Conservation (phyloP, 2,329 filamentous ascomycete genomes). For the Stemphylium vesicarium region DNA sequence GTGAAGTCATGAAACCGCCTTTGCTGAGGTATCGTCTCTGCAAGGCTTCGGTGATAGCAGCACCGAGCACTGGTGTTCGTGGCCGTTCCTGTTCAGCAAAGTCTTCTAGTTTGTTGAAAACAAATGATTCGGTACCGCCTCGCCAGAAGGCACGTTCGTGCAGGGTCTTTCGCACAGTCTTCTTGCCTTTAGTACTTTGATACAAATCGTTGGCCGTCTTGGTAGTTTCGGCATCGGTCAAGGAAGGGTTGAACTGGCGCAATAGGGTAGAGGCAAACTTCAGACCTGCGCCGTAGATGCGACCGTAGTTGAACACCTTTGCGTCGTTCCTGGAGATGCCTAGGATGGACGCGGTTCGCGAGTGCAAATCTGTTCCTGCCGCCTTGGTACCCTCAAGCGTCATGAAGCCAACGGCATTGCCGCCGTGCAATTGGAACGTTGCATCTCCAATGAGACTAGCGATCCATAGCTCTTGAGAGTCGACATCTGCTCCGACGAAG, state of each 20-base stretch:
- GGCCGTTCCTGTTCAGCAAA: conserved; percentile 95
- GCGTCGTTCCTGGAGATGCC: conserved; percentile 95
- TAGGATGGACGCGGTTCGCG: conserved; percentile 87
- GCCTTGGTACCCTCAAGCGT: conserved; percentile 95
- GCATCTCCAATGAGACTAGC: conserved; percentile 93
- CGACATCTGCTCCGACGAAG: conserved; percentile 96
- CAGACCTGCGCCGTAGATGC: conserved; percentile 96
- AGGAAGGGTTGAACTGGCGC: conserved; percentile 86
- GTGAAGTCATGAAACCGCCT: conserved; percentile 90
- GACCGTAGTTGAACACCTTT: conserved; percentile 98
- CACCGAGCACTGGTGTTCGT: conserved; percentile 88
- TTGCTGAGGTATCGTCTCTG: conserved; percentile 87
- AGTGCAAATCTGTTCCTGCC: conserved; percentile 92
- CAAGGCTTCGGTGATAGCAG: conserved; percentile 93
- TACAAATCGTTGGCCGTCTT: conserved; percentile 82
- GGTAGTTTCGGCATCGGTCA: conserved; percentile 80
- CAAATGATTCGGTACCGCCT: conserved; percentile 94
- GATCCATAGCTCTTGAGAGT: conserved; percentile 98
- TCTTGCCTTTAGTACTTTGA: conserved; percentile 85
- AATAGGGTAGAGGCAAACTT: conserved; percentile 91
- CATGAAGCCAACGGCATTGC: conserved; percentile 99
- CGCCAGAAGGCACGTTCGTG: conserved; percentile 86
- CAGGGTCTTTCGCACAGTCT: conserved; percentile 76
- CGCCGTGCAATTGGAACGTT: conserved; percentile 92
- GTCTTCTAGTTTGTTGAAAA: conserved; percentile 97